Conservation (phyloP, 2,329 filamentous ascomycete genomes). For the Cladophialophora immunda region DNA sequence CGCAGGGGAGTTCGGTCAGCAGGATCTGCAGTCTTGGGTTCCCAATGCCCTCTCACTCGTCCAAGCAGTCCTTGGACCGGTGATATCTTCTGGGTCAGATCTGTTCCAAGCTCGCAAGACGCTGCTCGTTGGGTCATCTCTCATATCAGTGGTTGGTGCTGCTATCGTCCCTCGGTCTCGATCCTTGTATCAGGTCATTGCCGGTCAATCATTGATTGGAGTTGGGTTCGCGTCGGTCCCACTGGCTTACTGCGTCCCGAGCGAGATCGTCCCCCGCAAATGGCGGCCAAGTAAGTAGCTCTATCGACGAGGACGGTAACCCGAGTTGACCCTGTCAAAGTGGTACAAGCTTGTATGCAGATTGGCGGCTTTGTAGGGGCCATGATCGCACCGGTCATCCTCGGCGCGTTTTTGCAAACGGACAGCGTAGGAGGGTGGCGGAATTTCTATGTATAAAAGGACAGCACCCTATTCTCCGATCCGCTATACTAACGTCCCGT, state of each 20-base stretch:
- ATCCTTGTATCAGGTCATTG: conserved; percentile 26
- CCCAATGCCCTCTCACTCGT: conserved; percentile 15
- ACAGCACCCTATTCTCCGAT: no score
- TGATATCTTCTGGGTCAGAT: conserved; percentile 28
- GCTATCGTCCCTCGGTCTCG: conserved; percentile 25
- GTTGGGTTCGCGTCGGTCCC: conserved; percentile 24
- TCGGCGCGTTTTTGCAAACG: conserved; percentile 27
- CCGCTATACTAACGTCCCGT: no score
- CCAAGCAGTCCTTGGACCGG: conserved; percentile 24
- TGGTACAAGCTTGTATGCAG: conserved; percentile 25
- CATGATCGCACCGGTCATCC: conserved; percentile 20
- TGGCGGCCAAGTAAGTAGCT: conserved; percentile 29
- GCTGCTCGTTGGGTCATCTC: conserved; percentile 18
- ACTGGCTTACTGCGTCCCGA: conserved; percentile 26
- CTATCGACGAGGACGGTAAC: no score
- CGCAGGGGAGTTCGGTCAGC: no score
- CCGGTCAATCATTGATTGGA: conserved; percentile 20
- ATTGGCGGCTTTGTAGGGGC: conserved; percentile 14
- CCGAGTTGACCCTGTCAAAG: conserved; percentile 9
- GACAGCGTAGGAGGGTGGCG: conserved; percentile 28
- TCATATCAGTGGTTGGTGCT: conserved; percentile 26
- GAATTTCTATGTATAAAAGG: conserved; percentile 11
- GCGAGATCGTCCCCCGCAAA: conserved; percentile 29
- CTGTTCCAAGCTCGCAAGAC: conserved; percentile 28
- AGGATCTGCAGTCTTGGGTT: conserved; percentile 15